A percentile compares a stretch with the other conserved stretches of the same genome.
Evolutionary conservation across 108 stramenopile genomes (phyloP).

Genomic region (Cyclotella atomus): DNA sequence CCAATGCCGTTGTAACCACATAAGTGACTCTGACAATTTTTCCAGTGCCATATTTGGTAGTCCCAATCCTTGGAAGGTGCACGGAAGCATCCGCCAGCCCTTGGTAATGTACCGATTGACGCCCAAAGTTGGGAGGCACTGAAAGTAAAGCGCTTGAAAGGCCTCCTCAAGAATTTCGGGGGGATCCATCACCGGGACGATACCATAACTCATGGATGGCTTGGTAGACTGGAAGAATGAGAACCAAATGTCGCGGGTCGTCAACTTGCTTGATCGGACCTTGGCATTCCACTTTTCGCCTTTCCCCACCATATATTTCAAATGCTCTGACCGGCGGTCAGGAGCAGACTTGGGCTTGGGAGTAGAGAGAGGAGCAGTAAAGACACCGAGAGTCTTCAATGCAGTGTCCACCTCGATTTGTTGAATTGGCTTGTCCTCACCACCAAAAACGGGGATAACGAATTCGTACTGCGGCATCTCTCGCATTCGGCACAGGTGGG

Average conservation of each 20-base stretch:
- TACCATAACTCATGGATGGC: not conserved
- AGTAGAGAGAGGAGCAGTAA: not conserved
- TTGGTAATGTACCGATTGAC: slow-evolving; percentile 3
- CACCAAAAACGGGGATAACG: not conserved
- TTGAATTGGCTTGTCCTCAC: not conserved
- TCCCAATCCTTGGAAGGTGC: slow-evolving; percentile 3
- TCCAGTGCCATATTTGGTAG: slow-evolving; percentile 4
- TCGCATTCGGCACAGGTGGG: not conserved
- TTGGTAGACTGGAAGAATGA: not conserved
- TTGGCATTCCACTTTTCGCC: not conserved
- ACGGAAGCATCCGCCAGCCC: not conserved
- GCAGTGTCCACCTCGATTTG: not conserved
- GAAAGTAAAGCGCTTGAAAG: not conserved
- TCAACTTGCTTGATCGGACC: not conserved
- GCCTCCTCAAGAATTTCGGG: not conserved
- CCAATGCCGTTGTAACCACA: not conserved
- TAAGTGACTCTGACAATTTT: not conserved
- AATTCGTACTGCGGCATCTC: not conserved
- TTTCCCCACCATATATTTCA: not conserved
- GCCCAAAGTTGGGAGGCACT: not conserved
- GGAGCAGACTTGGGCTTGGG: not conserved
- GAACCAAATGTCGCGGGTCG: not conserved
- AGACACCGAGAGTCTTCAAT: not conserved
- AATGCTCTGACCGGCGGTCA: not conserved
- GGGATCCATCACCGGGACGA: not conserved